A percentile compares a stretch with the other conserved stretches of the same genome.
These are phyloP conservation scores for Entelexis sorbosivorans DNA, from an alignment of 1,139 yeast genomes.

Conservation along the genomic window DNA sequence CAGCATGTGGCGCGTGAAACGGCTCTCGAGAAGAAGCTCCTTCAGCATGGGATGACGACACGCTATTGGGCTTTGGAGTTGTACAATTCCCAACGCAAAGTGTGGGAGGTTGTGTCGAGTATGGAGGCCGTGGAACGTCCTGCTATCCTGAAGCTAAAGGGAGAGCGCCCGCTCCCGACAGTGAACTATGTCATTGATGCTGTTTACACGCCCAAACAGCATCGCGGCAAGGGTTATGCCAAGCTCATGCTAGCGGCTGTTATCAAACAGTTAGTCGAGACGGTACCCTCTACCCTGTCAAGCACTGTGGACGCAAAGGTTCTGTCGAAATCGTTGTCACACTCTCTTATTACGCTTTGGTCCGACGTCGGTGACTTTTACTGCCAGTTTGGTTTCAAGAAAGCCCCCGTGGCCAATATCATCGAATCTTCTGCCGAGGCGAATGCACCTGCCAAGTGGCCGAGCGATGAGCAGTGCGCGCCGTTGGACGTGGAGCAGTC, in stretches of 20 bases:
- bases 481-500: constrained; percentile 31
- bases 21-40: constrained; percentile 24
- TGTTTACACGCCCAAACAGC: constrained; percentile 48
- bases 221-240: constrained; percentile 60
- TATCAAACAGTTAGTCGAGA: not conserved
- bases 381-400: constrained; percentile 38
- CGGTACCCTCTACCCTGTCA: not conserved
- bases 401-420: not conserved
- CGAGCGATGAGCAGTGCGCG: constrained; percentile 23
- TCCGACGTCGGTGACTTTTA: constrained; percentile 70
- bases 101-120: constrained; percentile 28
- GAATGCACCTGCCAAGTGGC: constrained; percentile 11
- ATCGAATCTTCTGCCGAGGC: constrained; percentile 1
- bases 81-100: constrained; percentile 9
- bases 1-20: constrained; percentile 28
- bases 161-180: constrained; percentile 28
- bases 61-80: constrained; percentile 15
- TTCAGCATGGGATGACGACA: constrained; percentile 16
- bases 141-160: constrained; percentile 29
- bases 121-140: constrained; percentile 40
- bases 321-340: not conserved
- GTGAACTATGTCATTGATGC: constrained; percentile 18
- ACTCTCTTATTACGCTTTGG: constrained; percentile 36
- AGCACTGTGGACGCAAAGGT: not conserved
- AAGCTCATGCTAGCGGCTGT: constrained; percentile 40